Evolutionary conservation across 306 rosid species (phyloP), one percentile per base, ranked within the genome.

Genomic region (Mimosa bimucronata): DNA sequence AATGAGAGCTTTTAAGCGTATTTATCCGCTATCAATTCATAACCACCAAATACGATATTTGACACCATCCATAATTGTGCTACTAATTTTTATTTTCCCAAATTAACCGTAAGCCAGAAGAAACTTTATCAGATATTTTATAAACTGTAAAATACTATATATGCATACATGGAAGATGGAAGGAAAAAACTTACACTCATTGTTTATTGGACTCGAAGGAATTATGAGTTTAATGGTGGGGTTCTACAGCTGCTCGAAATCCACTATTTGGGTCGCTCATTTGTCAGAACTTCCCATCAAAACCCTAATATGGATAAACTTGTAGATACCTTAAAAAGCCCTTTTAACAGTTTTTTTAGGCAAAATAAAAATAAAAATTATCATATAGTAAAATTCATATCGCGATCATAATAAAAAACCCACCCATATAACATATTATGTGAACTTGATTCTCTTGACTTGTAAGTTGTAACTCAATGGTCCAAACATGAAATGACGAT

Each of bases 351-450:
- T 18, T 25, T 77, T 66, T 67, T 65, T 6, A 4, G 5, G 4
- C 42, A 23, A 73, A 53, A n/a, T 19, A 23, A 21, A 75, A 44
- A 34, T 34, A 34, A 66, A 72, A 75, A 68, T 12, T 68, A 46
- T 21, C 30, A 55, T 62, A 57, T 15, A 15, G 38, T 34, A 68
- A 30, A 37, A 60, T 34, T 48, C 46, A 83, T 5, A 60, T 29
- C 66, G 37, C 38, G n/a, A 61, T 85, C 80, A 60, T 19, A 41
- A 34, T 77, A 75, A 79, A 76, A 75, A 75, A 72, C 85, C 84
- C 58, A 16, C 15, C 40, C 4, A 6, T 61, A 61, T 28, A 34
- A 34, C 3, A 5, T 60, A 60, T 28, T 26, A 60, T 28, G n/a
- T 26, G 66, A 19, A 19, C 29, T 10, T 58, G 65, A 58, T 10